Evolutionary conservation across 768 basidiomycete species (phyloP).

Genomic region (Xerocomellus amylosporus): DNA sequence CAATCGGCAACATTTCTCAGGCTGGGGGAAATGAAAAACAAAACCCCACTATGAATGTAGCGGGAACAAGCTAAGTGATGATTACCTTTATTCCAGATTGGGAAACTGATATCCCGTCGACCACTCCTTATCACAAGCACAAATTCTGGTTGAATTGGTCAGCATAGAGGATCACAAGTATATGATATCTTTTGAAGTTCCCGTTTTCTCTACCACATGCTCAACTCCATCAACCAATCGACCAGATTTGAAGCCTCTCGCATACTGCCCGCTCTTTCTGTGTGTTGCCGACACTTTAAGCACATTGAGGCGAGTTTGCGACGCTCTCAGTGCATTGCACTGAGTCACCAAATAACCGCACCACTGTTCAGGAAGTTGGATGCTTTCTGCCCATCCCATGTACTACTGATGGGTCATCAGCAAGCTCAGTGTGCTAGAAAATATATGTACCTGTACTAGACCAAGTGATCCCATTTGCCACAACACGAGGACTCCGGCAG

Average conservation of each 20-base stretch:
- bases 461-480: background rate
- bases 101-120: background rate
- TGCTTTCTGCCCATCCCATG: background rate
- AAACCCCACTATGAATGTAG: too few species aligned
- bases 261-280: background rate
- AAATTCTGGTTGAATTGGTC: background rate
- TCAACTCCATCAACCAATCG: too few species aligned
- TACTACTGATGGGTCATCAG: background rate
- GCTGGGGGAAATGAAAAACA: too few species aligned
- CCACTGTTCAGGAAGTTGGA: background rate
- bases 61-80: too few species aligned
- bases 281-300: background rate
- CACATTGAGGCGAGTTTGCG: too few species aligned
- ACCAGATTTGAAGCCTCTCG: background rate
- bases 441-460: background rate
- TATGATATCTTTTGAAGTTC: background rate
- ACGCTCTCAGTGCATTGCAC: too few species aligned
- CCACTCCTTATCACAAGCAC: too few species aligned
- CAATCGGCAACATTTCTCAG: too few species aligned
- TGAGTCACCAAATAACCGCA: background rate
- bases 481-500: background rate
- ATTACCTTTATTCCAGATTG: background rate
- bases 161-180: background rate
- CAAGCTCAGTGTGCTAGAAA: background rate
- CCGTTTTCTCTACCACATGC: background rate